Conservation (phyloP, 1,284 basidiomycete genomes). For the Ustilago hordei region DNA sequence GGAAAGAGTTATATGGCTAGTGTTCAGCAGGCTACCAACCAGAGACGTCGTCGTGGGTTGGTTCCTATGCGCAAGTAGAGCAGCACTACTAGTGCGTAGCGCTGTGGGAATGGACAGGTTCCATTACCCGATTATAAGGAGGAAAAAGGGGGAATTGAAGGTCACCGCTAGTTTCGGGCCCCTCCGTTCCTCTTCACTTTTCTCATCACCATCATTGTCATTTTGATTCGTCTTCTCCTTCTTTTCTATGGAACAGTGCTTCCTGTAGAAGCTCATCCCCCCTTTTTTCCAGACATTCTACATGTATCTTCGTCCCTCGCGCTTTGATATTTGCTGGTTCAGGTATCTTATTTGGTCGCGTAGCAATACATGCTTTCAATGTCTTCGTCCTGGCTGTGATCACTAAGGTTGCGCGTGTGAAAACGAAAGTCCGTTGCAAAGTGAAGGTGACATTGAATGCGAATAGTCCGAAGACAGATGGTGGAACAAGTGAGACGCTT, state of each 20-base stretch:
- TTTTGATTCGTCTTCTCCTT: conserved; percentile 3
- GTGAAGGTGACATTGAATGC: not conserved
- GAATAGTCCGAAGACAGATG: not conserved
- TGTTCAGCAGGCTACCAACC: conserved; percentile 23
- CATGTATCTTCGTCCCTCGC: not conserved
- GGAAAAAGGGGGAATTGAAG: not conserved
- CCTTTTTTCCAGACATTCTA: not conserved
- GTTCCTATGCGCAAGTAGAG: conserved; percentile 28
- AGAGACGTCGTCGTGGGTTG: conserved; percentile 18
- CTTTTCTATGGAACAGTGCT: not conserved
- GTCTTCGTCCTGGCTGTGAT: not conserved
- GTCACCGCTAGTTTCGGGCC: conserved; percentile 10
- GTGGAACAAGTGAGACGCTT: not conserved
- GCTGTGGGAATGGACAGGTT: not conserved
- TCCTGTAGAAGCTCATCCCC: not conserved
- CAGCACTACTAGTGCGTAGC: not conserved
- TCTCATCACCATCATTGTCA: not conserved
- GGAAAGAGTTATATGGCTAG: conserved; percentile 39
- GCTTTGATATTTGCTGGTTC: not conserved
- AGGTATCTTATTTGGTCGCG: not conserved
- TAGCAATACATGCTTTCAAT: not conserved
- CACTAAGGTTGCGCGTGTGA: not conserved
- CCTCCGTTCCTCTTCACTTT: not conserved
- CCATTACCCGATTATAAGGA: not conserved
- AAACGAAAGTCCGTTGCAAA: not conserved